Conservation (phyloP, 768 basidiomycete genomes). For the Tulasnella sp. region DNA sequence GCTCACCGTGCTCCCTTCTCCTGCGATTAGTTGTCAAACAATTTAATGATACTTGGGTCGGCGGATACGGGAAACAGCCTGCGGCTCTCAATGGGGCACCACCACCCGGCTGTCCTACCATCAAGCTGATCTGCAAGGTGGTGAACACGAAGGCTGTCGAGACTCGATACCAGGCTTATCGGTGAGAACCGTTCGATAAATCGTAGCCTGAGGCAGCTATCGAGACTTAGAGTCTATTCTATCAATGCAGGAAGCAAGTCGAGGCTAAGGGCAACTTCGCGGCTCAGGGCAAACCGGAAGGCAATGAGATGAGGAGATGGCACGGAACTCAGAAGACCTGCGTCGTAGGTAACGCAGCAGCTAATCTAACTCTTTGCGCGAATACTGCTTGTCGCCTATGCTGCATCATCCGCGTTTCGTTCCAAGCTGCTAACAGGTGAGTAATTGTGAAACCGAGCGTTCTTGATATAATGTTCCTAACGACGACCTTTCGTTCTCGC, state of each 20-base stretch:
- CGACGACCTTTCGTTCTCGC: neutral
- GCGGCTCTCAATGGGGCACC: neutral
- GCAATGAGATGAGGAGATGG: conserved; percentile 17
- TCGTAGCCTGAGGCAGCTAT: neutral
- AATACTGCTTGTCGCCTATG: neutral
- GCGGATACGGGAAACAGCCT: neutral
- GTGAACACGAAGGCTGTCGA: neutral
- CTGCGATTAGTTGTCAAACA: neutral
- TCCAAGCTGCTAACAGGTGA: conserved; percentile 11
- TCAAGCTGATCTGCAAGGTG: conserved; percentile 8
- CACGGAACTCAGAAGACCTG: conserved; percentile 11
- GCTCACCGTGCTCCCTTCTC: neutral
- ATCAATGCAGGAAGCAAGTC: neutral
- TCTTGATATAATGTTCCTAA: neutral
- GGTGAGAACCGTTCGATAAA: neutral
- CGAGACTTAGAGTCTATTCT: neutral
- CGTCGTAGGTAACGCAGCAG: neutral
- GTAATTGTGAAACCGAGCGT: neutral
- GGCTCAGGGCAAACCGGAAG: conserved; percentile 11
- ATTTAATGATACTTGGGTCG: neutral
- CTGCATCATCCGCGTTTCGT: conserved; percentile 15
- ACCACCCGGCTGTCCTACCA: neutral
- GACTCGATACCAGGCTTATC: conserved; percentile 9
- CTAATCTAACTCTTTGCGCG: neutral
- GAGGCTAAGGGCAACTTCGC: conserved; percentile 9